Evolutionary conservation across 768 basidiomycete species (phyloP).

Genomic region (Mycena rosella): DNA sequence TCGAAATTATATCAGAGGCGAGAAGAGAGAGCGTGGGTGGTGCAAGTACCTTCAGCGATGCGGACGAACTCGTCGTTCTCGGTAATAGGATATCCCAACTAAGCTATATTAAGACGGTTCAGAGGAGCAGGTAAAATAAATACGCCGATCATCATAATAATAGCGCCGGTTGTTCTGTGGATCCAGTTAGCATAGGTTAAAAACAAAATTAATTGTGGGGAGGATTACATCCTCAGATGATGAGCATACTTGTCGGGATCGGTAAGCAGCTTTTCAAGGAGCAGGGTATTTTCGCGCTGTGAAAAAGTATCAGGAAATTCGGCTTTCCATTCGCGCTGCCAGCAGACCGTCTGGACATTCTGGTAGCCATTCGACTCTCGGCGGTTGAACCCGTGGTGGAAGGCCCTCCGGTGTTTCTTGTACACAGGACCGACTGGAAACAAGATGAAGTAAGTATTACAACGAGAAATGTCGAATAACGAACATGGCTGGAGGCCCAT

Average conservation of each 20-base stretch:
- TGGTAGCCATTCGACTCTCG: conserved; percentile 33
- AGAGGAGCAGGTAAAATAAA: background rate
- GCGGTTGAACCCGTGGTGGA: conserved; percentile 33
- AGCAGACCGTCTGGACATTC: conserved; percentile 29
- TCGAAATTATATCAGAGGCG: background rate
- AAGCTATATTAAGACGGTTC: background rate
- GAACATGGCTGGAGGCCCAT: conserved; percentile 33
- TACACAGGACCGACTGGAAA: conserved; percentile 18
- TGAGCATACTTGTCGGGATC: conserved; percentile 26
- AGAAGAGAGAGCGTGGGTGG: background rate
- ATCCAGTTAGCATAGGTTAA: background rate
- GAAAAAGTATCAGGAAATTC: background rate
- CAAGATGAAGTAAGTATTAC: background rate
- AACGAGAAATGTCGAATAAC: background rate
- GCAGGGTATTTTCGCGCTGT: conserved; percentile 29
- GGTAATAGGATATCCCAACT: conserved; percentile 31
- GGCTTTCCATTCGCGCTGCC: background rate
- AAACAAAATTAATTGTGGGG: background rate
- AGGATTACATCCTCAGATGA: conserved; percentile 28
- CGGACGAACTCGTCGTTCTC: conserved; percentile 37
- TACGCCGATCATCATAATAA: conserved; percentile 37
- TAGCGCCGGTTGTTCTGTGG: conserved; percentile 31
- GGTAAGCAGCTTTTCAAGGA: conserved; percentile 28
- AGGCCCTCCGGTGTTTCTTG: conserved; percentile 34
- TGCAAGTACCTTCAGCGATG: conserved; percentile 43